These are phyloP conservation scores for Blakeslea trispora DNA, from an alignment of 371 early-diverging fungal species.

Conservation along the genomic window DNA sequence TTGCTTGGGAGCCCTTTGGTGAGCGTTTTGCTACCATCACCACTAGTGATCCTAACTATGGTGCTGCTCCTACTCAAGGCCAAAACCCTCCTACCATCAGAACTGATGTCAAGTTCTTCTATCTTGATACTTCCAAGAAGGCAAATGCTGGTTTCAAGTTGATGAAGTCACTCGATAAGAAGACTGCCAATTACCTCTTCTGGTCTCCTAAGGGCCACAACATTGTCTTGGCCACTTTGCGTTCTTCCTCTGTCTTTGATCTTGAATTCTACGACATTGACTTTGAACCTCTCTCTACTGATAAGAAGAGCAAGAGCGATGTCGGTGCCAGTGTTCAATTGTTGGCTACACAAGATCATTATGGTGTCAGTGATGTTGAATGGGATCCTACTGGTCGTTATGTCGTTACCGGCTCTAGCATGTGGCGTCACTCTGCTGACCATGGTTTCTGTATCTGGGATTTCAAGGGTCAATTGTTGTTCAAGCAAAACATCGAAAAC, in stretches of 20 bases:
- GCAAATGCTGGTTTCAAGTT: constrained; percentile 68
- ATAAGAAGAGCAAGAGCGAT: constrained; percentile 56
- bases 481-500: constrained; percentile 73
- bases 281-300: constrained; percentile 61
- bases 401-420: constrained; percentile 83
- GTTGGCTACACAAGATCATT: constrained; percentile 84
- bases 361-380: constrained; percentile 91
- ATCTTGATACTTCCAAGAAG: constrained; percentile 59
- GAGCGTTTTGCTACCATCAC: constrained; percentile 84
- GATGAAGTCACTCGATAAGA: constrained; percentile 69
- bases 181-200: constrained; percentile 79
- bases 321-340: constrained; percentile 57
- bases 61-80: constrained; percentile 45
- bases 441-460: constrained; percentile 94
- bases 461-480: constrained; percentile 83
- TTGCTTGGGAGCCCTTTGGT: constrained; percentile 95
- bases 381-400: constrained; percentile 99
- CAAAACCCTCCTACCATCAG: constrained; percentile 61
- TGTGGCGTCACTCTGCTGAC: constrained; percentile 83
- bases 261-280: constrained; percentile 95
- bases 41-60: constrained; percentile 69
- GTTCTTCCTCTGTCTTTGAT: constrained; percentile 76
- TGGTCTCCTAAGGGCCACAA: constrained; percentile 98
- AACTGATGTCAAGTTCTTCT: constrained; percentile 84
- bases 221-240: constrained; percentile 86